A percentile compares a stretch with the other conserved stretches of the same genome.
phyloP scores from a whole-genome alignment of 192 early-diverging fungal species.

The Phycomyces nitens region DNA sequence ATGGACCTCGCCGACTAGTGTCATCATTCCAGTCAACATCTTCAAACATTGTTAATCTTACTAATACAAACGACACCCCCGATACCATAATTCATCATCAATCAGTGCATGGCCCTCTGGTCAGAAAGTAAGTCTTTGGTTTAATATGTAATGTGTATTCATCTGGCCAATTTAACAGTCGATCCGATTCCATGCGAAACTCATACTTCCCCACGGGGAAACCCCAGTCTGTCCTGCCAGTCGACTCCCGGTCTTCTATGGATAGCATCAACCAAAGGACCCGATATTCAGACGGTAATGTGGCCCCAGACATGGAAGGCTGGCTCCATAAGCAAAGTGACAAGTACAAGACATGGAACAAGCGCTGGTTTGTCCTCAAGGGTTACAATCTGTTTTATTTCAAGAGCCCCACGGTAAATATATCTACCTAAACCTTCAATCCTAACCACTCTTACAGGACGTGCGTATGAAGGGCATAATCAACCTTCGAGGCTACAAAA shows the following conservation, averaged over 20 bases:
- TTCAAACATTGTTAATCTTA: no score
- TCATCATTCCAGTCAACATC: no score
- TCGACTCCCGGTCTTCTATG: slow-evolving; percentile 9
- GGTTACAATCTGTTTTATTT: slow-evolving; percentile 52
- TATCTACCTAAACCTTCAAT: slow-evolving; percentile 45
- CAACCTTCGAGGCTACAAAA: slow-evolving; percentile 56
- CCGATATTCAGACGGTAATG: slow-evolving; percentile 1
- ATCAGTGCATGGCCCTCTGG: no score
- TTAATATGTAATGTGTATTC: no score
- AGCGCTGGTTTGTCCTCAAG: slow-evolving; percentile 54
- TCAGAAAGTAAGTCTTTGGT: no score
- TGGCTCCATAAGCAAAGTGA: slow-evolving; percentile 53
- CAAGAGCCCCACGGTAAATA: slow-evolving; percentile 39
- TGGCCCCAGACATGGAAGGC: slow-evolving; percentile 48
- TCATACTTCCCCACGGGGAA: slow-evolving; percentile 5
- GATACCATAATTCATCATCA: no score
- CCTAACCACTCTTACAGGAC: slow-evolving; percentile 48
- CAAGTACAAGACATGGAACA: slow-evolving; percentile 53
- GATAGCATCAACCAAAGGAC: slow-evolving; percentile 9
- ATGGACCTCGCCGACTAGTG: no score
- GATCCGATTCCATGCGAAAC: not conserved
- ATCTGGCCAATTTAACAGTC: not conserved
- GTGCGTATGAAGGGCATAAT: slow-evolving; percentile 56
- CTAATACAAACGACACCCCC: no score
- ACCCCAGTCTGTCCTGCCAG: slow-evolving; percentile 9